phyloP scores from a whole-genome alignment of 1,139 yeast species.

The Petasospora fabianii region DNA sequence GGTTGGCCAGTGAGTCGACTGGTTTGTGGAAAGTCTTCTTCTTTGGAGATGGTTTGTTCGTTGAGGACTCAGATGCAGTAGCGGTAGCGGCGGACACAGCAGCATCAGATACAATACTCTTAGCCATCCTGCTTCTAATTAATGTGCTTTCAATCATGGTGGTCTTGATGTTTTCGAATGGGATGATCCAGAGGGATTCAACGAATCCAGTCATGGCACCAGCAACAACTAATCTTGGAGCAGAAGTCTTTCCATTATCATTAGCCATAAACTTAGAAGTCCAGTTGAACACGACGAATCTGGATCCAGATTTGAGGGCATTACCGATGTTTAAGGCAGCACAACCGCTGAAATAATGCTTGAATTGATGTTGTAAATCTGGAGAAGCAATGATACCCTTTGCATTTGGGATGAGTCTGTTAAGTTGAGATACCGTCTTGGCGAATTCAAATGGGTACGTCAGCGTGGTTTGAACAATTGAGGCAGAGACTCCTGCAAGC shows the following conservation, averaged over 20 bases:
- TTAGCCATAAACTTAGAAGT: constrained; percentile 70
- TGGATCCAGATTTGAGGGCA: constrained; percentile 63
- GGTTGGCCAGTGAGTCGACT: constrained; percentile 14
- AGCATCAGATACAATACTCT: too few relatives aligned
- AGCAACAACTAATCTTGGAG: constrained; percentile 75
- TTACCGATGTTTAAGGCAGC: constrained; percentile 79
- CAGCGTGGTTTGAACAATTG: constrained; percentile 62
- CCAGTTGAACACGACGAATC: constrained; percentile 74
- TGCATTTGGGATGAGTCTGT: constrained; percentile 40
- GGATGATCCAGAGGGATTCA: constrained; percentile 82
- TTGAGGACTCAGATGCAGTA: constrained; percentile 13
- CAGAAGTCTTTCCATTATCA: constrained; percentile 54
- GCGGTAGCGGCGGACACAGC: neutral
- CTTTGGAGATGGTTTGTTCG: neutral
- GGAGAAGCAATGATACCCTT: constrained; percentile 32
- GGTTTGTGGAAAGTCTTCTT: constrained; percentile 26
- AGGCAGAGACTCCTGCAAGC: constrained; percentile 73
- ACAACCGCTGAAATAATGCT: constrained; percentile 67
- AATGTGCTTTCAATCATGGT: constrained; percentile 66
- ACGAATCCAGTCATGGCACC: constrained; percentile 81
- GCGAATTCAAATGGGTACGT: constrained; percentile 85
- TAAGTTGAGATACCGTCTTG: constrained; percentile 71
- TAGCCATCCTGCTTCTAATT: constrained; percentile 12
- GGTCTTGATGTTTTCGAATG: constrained; percentile 85
- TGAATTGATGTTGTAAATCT: constrained; percentile 38